A percentile compares a stretch with the other conserved stretches of the same genome.
Evolutionary conservation across 2,329 filamentous ascomycete species (phyloP).

Genomic region (Herpotrichia juniperi): DNA sequence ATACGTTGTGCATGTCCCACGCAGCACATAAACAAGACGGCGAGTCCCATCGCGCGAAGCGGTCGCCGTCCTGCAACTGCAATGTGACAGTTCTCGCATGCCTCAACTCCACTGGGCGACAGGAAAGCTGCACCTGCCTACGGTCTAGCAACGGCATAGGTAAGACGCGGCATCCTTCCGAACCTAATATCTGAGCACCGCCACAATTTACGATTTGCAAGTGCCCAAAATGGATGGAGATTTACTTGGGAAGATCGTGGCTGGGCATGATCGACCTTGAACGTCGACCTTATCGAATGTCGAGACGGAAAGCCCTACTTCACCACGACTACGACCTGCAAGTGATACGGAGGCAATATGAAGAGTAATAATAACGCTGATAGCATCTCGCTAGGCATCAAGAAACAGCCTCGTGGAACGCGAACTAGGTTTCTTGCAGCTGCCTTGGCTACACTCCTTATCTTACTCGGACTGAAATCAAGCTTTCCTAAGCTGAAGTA

Average conservation of each 20-base stretch:
- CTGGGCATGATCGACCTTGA: constrained; percentile 1
- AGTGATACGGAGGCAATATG: constrained; percentile 17
- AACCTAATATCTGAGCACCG: neutral
- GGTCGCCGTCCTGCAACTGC: constrained; percentile 1
- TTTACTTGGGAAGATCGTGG: neutral
- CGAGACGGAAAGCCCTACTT: neutral
- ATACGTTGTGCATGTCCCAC: neutral
- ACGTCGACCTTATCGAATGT: neutral
- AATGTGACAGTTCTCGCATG: constrained; percentile 2
- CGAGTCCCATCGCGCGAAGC: neutral
- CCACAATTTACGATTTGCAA: neutral
- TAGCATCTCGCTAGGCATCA: neutral
- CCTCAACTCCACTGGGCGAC: neutral
- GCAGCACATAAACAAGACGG: neutral
- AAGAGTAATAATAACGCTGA: constrained; percentile 21
- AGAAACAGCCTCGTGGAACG: neutral
- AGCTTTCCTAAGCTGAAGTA: constrained; percentile 19
- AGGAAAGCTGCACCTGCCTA: neutral
- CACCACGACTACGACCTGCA: neutral
- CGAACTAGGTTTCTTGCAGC: neutral
- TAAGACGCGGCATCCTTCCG: constrained; percentile 1
- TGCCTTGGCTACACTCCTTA: constrained; percentile 21
- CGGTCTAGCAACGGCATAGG: no score
- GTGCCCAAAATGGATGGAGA: neutral
- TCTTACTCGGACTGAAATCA: constrained; percentile 24